Evolutionary conservation across 176 grass and related monocot genomes (phyloP), one percentile per base, ranked within the genome.

Genomic region (Poa annua): DNA sequence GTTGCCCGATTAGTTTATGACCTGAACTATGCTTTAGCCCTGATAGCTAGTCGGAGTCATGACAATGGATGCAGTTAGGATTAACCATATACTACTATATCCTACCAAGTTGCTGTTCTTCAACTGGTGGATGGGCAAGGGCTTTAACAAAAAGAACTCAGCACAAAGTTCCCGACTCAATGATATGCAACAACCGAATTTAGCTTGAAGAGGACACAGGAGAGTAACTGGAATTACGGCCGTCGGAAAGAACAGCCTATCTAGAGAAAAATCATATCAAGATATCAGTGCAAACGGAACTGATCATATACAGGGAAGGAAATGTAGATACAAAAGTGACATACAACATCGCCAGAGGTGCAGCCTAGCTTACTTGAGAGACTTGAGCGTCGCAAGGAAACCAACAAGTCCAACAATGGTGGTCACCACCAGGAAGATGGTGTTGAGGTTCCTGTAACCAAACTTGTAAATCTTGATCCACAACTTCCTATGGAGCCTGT

Each of bases 321-420:
- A 54, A 5, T 53, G 51, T 53, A 53, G 17, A 17, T 19, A 53
- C 16, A 17, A 53, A 53, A 54, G 20, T 54, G 19, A n/a, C 52
- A 8, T 54, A n/a, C 52, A 54, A 20, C 52, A 39, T 68, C 9
- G 8, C 3, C 1, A 19, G 15, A 19, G 15, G 63, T 35, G 17
- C 65, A 22, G 20, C 38, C 15, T 24, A 70, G 66, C 39, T 71
- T 71, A 47, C 41, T 25, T 12, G 39, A 71, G 22, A 71, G 68
- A 71, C 41, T 47, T 71, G 68, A 71, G 68, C 6, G 68, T 71
- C 41, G 0, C 39, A 1, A 71, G 68, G n/a, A 71, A 71, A 45
- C n/a, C 6, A 5, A 12, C 41, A 71, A 47, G 5, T 71, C 39
- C 68, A 71, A 5, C 68, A 47, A 71, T 47, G 41, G 6, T 5